Evolutionary conservation across 176 grass and related monocot genomes (phyloP), one percentile per base, ranked within the genome.

Genomic region (Poa annua): DNA sequence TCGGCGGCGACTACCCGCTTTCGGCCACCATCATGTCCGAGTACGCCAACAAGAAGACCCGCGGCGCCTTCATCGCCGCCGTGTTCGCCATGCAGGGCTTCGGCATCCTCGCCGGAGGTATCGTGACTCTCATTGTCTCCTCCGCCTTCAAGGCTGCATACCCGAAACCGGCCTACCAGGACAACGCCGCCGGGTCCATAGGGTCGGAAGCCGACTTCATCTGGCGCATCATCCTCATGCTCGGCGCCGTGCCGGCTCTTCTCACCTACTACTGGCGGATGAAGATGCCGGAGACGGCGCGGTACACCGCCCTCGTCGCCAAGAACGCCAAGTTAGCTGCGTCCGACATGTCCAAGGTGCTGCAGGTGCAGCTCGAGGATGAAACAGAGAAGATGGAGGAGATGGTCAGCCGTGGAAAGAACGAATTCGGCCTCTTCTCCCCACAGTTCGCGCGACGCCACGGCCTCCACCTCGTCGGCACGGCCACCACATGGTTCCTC

Each of bases 1-100:
- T 93, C 59, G 91, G 91, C 44, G 91, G 91, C 2, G 88, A 93
- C 19, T 93, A 93, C 77, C 91, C 91, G 0, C 81, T 93, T 2
- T 79, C 77, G 0, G 91, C 91, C 9, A 93, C 91, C 4, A 93
- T 93, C 79, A 93, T 93, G 91, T 89, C 85, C 1, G 90, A 92
- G 87, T 89, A 90, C 67, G 85, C 92, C 38, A 86, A 86, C 71
- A 96, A 96, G 84, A 85, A 52, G 76, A 96, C 94, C 14, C 90
- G 94, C 20, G 94, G 91, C 3, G 77, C 61, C 3, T 96, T 96
- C 94, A 95, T 95, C 61, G 93, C 90, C 19, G 90, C 93, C 4
- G 90, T 95, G 1, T 92, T 95, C 60, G 93, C 93, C 48, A 92
- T 92, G 90, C 90, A 95, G 80, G 93, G 93, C 4, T 95, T 95